Base-by-base conservation (phyloP, 768 basidiomycete species). In the Mycena epipterygia region DNA sequence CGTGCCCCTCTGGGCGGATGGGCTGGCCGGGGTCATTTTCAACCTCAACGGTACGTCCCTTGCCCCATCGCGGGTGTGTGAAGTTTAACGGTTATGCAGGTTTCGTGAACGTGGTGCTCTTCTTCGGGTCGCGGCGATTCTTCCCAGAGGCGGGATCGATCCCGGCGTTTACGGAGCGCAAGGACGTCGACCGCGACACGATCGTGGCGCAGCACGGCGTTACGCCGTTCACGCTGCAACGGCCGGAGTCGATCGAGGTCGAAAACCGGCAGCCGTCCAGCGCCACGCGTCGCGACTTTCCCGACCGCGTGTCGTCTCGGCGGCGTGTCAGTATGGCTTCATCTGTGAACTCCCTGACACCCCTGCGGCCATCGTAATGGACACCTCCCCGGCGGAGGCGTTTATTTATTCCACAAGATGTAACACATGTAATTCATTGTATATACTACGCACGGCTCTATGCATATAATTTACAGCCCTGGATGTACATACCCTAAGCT, bases 101-200 rank as follows among this genome's bases (percentile, higher is more conserved):
- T 8, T 74, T 81, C 23, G 33, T 80, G 39, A 82, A 80, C 67
- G 76, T 79, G 21, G 32, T 79, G n/a, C 70, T 82, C n/a, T 78
- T 80, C 73, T 44, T 76, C 42, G 61, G 60, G 16, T 78, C 78
- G 21, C 72, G 73, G 23, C 67, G 71, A 5, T 61, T 76, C 27
- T 77, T 80, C 73, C 79, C 79, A 5, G 74, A 75, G 25, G 59
- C 69, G 19, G 55, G 48, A 8, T 13, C 66, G 32, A 67, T 79
- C 21, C 78, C 79, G 25, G 74, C 72, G 44, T 79, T 79, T 55
- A 62, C 71, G 25, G 76, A 52, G 21, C 51, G 63, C 41, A 52
- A 39, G 42, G 60, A 70, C 35, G 57, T 61, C 19, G 68, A n/a
- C 8, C 39, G 39, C 42, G 42, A 72, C 32, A 33, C 64, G 37